These are phyloP conservation scores for Azolla pinnata DNA, from an alignment of 75 land plant species.

Conservation along the genomic window DNA sequence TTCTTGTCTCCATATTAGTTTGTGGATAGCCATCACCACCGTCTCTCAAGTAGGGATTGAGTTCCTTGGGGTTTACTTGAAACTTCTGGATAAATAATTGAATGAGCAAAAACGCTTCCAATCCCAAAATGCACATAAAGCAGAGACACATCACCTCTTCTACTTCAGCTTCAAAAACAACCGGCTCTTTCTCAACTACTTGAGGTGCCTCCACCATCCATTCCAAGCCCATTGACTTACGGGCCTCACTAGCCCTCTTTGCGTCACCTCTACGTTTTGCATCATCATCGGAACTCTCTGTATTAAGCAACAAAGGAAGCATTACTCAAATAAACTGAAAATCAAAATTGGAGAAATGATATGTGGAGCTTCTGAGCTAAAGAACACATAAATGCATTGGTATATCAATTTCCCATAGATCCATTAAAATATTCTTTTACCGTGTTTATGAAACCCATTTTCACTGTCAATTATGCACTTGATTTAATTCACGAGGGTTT, in stretches of 20 bases:
- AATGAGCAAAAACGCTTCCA: neutral
- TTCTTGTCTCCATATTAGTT: constrained; percentile 6
- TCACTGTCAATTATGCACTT: too few relatives aligned
- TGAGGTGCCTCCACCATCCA: constrained; percentile 68
- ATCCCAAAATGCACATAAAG: neutral
- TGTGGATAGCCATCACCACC: constrained; percentile 73
- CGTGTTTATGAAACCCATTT: too few relatives aligned
- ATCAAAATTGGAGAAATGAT: too few relatives aligned
- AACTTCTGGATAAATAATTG: constrained; percentile 33
- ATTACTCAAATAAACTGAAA: too few relatives aligned
- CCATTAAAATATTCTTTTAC: too few relatives aligned
- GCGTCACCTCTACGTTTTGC: neutral
- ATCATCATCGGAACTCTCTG: constrained; percentile 2
- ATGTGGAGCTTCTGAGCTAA: too few relatives aligned
- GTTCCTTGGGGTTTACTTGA: constrained; percentile 55
- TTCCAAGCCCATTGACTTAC: constrained; percentile 79
- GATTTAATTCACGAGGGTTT: too few relatives aligned
- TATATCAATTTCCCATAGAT: too few relatives aligned
- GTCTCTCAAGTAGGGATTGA: constrained; percentile 71
- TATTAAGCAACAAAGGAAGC: too few relatives aligned
- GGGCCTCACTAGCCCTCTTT: neutral
- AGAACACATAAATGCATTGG: too few relatives aligned
- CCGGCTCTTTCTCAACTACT: constrained; percentile 7
- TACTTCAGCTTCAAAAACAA: constrained; percentile 22
- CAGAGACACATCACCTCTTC: constrained; percentile 3